A percentile compares a stretch with the other conserved stretches of the same genome.
Conservation (phyloP, 495 filamentous ascomycete species). For the Talaromyces thailandensis region DNA sequence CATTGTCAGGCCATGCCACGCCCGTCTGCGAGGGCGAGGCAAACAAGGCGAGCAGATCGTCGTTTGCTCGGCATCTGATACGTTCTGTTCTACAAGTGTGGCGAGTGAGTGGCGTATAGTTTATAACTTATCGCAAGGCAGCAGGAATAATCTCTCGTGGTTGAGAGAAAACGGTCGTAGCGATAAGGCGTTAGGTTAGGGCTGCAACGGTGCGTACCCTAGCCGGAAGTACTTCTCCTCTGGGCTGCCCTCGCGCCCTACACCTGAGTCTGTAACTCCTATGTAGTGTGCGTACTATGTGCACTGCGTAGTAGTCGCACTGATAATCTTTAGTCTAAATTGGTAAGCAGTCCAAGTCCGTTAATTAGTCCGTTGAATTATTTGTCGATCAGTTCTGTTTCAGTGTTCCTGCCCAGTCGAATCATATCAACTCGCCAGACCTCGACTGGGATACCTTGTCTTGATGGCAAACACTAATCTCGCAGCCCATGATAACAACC, state of each 20-base stretch:
- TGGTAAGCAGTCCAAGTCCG: too few species aligned
- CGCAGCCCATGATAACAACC: neutral
- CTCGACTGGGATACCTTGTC: neutral
- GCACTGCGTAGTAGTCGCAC: neutral
- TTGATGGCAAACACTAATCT: neutral
- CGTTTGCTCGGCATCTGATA: neutral
- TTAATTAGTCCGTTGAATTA: neutral
- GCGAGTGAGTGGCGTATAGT: neutral
- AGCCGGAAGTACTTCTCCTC: neutral
- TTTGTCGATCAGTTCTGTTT: neutral
- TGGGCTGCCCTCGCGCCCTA: neutral
- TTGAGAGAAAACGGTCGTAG: neutral
- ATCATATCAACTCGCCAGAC: neutral
- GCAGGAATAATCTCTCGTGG: too few species aligned
- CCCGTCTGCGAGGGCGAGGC: too few species aligned
- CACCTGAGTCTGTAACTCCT: too few species aligned
- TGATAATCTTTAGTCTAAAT: too few species aligned
- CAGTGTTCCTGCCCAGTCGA: neutral
- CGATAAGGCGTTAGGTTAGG: neutral
- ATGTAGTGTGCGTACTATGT: too few species aligned
- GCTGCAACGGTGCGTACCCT: neutral
- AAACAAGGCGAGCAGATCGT: neutral
- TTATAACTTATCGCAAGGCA: too few species aligned
- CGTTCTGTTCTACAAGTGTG: neutral
- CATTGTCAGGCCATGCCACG: neutral